Evolutionary conservation across 2,329 filamentous ascomycete genomes (phyloP).

Genomic region (Scedosporium aurantiacum): DNA sequence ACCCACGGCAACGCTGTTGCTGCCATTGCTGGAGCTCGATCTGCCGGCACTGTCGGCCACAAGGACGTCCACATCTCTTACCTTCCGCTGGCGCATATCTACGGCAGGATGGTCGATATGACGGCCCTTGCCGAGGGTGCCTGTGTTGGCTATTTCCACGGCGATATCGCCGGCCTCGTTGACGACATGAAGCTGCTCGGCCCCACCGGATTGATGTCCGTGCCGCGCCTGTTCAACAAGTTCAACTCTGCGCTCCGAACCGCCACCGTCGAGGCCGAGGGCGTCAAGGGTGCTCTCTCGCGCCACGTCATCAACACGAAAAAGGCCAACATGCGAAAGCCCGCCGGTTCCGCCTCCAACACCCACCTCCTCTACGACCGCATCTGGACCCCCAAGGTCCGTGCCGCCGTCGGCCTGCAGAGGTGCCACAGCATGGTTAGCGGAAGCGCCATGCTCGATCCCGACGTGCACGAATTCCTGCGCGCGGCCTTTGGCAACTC

Average conservation of each 20-base stretch:
- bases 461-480: constrained; percentile 77
- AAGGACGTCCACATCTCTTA: constrained; percentile 69
- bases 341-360: constrained; percentile 64
- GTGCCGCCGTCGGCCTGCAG: constrained; percentile 71
- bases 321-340: constrained; percentile 62
- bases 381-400: constrained; percentile 85
- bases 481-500: constrained; percentile 69
- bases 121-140: constrained; percentile 59
- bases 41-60: constrained; percentile 36
- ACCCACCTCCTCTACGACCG: constrained; percentile 69
- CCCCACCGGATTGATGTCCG: constrained; percentile 75
- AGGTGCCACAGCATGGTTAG: constrained; percentile 64
- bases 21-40: constrained; percentile 51
- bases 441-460: constrained; percentile 84
- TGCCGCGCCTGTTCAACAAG: constrained; percentile 83
- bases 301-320: constrained; percentile 72
- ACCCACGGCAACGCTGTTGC: constrained; percentile 74
- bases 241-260: constrained; percentile 76
- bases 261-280: constrained; percentile 66
- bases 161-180: constrained; percentile 73
- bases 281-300: constrained; percentile 71
- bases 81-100: constrained; percentile 89
- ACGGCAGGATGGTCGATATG: constrained; percentile 75
- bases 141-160: constrained; percentile 84
- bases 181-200: constrained; percentile 84